Evolutionary conservation across 1,139 yeast genomes (phyloP), one percentile per base, ranked within the genome.

Genomic region (Zygosaccharomyces sapae): DNA sequence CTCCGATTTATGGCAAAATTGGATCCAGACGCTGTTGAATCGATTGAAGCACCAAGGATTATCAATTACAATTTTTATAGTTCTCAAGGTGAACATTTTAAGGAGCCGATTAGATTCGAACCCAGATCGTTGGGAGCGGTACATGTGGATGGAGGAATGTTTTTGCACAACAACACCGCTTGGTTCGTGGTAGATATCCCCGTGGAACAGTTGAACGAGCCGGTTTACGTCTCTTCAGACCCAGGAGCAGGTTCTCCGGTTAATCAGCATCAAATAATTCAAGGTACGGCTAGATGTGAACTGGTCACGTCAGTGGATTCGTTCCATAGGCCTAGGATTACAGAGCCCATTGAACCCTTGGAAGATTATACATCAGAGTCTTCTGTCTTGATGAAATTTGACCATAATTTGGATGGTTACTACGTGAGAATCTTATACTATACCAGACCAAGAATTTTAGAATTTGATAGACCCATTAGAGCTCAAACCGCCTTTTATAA

Each of bases 181-280:
- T 62, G 63, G 59, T 63, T 60, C 45, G 55, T 58, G 4, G 53
- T 60, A 22, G 58, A 60, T 39, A 49, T 63, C 9, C 67, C 67
- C 40, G 18, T 56, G 16, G 42, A 55, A 13, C 46, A 50, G 24
- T 50, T 58, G 24, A 18, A 25, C 9, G 41, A 50, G 20, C 53
- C 63, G 5, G 48, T 61, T 10, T 46, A 49, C 20, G 50, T 63
- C 22, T 49, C 47, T 22, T 55, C 63, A 16, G 48, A 48, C 4
- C 57, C 59, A 13, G 41, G 49, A 5, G 45, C 46, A 8, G 39
- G 46, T 25, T 48, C 52, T 9, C 16, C 22, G 9, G 18, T 10
- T 10, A 24, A 9, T 12, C 36, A 38, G 18, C 58, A 50, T 47
- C 27, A 46, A 20, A 62, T 55, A 42, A 51, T 56, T 34, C 38